phyloP scores from a whole-genome alignment of 2,329 filamentous ascomycete species.

The Aspergillus terreus region DNA sequence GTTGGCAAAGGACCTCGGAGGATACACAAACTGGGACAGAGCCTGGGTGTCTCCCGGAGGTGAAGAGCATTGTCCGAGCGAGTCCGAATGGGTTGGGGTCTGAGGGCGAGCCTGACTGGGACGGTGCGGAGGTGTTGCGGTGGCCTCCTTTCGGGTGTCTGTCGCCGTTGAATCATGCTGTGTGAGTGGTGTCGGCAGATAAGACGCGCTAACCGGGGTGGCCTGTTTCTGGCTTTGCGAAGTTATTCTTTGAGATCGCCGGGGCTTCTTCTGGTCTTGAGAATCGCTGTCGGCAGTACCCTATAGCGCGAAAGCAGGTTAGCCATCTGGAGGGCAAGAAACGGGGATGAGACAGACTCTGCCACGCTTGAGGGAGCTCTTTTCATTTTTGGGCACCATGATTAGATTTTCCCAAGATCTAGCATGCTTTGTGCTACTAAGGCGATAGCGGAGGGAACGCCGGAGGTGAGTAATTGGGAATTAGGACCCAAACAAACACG shows the following conservation, averaged over 20 bases:
- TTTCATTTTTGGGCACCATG: conserved; percentile 57
- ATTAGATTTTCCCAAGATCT: conserved; percentile 7
- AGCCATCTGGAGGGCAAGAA: conserved; percentile 16
- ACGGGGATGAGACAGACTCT: conserved; percentile 51
- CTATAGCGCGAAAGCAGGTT: conserved; percentile 44
- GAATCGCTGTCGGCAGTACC: conserved; percentile 60
- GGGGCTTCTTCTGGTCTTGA: conserved; percentile 73
- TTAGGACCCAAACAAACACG: no score
- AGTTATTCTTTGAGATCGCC: conserved; percentile 70
- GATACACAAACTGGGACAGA: conserved; percentile 75
- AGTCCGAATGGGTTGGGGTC: conserved; percentile 38
- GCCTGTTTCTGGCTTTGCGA: conserved; percentile 53
- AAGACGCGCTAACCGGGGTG: conserved; percentile 62
- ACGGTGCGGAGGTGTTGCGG: conserved; percentile 64
- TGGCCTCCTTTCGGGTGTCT: conserved; percentile 63
- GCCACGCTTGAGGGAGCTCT: conserved; percentile 79
- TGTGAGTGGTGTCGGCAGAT: conserved; percentile 79
- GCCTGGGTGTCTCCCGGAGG: conserved; percentile 75
- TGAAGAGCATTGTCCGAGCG: conserved; percentile 49
- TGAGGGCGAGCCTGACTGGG: conserved; percentile 51
- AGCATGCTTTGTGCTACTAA: not conserved
- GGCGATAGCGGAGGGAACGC: not conserved
- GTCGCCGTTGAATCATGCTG: conserved; percentile 62
- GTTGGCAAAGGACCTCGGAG: conserved; percentile 67
- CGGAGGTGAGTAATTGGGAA: not conserved